A percentile compares a stretch with the other conserved stretches of the same genome.
phyloP scores from a whole-genome alignment of 1,139 yeast genomes.

The Suhomyces maxii region DNA sequence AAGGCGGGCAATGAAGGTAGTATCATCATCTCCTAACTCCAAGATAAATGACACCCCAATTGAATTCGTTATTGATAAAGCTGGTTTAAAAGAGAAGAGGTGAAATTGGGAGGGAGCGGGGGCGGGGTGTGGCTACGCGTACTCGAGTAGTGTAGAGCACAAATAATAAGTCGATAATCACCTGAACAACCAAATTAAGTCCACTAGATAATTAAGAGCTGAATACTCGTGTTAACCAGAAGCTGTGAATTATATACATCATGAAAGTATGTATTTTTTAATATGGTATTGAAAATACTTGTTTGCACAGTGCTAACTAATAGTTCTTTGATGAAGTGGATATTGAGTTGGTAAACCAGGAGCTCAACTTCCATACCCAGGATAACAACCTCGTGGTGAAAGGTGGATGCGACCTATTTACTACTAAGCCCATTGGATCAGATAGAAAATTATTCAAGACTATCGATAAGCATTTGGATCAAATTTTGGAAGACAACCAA shows the following conservation, averaged over 20 bases:
- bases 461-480: slow-evolving; percentile 77
- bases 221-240: no score
- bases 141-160: background rate
- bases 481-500: slow-evolving; percentile 58
- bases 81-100: background rate
- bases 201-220: background rate
- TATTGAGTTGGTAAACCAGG: slow-evolving; percentile 83
- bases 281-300: no score
- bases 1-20: slow-evolving; percentile 29
- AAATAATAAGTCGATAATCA: slow-evolving; percentile 13
- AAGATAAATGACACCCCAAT: background rate
- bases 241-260: background rate
- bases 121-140: background rate
- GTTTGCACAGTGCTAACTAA: slow-evolving; percentile 16
- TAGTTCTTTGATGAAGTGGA: slow-evolving; percentile 92
- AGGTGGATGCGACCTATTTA: slow-evolving; percentile 93
- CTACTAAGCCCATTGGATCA: slow-evolving; percentile 89
- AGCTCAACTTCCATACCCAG: slow-evolving; percentile 80
- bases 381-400: slow-evolving; percentile 72
- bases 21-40: slow-evolving; percentile 18
- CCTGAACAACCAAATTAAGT: slow-evolving; percentile 15
- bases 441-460: slow-evolving; percentile 88
- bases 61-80: background rate
- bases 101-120: background rate
- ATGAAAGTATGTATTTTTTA: slow-evolving; percentile 19